phyloP scores from a whole-genome alignment of 2,329 filamentous ascomycete species.

The Passalora sequoiae region DNA sequence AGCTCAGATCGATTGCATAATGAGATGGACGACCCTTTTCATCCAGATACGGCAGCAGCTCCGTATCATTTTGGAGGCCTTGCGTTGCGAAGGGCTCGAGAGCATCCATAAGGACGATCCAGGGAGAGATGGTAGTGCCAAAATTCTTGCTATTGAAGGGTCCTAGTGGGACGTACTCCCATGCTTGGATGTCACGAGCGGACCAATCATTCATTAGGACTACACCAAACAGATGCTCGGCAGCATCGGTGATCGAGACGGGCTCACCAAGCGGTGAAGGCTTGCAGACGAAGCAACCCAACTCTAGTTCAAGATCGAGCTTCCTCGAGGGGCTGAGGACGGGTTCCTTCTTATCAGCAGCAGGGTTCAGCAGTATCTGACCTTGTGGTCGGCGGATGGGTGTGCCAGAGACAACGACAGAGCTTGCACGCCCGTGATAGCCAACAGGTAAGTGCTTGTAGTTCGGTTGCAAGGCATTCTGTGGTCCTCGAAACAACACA shows the following conservation, averaged over 20 bases:
- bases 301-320: conserved; percentile 74
- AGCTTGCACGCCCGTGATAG: conserved; percentile 74
- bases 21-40: conserved; percentile 56
- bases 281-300: conserved; percentile 68
- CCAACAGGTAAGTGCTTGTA: conserved; percentile 77
- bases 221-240: conserved; percentile 69
- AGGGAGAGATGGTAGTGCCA: conserved; percentile 68
- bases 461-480: conserved; percentile 71
- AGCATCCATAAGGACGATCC: conserved; percentile 73
- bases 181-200: conserved; percentile 73
- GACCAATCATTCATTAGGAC: conserved; percentile 87
- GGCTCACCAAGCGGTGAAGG: conserved; percentile 61
- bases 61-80: conserved; percentile 52
- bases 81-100: conserved; percentile 63
- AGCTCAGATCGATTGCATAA: conserved; percentile 64
- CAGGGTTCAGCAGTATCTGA: conserved; percentile 64
- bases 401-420: conserved; percentile 69
- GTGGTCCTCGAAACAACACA: conserved; percentile 64
- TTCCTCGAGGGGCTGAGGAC: conserved; percentile 59
- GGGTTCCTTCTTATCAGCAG: conserved; percentile 57
- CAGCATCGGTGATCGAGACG: conserved; percentile 59
- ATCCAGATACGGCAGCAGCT: conserved; percentile 58
- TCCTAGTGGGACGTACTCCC: conserved; percentile 74
- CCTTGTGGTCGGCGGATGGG: conserved; percentile 68
- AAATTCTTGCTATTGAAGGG: conserved; percentile 85